These are phyloP conservation scores for Ashbya aceris DNA, from an alignment of 1,139 yeast genomes.

Conservation along the genomic window DNA sequence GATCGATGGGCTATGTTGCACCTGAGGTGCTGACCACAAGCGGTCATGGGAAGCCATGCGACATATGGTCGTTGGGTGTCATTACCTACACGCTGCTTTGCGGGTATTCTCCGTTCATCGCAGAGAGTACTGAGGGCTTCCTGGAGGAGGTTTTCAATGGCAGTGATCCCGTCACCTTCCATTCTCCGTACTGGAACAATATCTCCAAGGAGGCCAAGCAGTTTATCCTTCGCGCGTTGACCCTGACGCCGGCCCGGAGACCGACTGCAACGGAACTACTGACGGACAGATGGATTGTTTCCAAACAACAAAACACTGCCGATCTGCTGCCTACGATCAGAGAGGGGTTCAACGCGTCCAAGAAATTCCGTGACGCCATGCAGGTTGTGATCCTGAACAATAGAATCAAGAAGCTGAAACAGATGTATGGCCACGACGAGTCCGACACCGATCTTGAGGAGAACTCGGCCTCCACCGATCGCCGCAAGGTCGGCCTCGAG, in stretches of 20 bases:
- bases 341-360: conserved; percentile 75
- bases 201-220: conserved; percentile 68
- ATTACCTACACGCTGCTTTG: conserved; percentile 82
- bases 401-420: conserved; percentile 58
- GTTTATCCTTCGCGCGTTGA: conserved; percentile 59
- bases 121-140: conserved; percentile 76
- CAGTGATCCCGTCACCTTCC: conserved; percentile 57
- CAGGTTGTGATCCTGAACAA: conserved; percentile 71
- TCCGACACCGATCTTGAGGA: conserved; percentile 6
- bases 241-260: conserved; percentile 53
- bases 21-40: conserved; percentile 73
- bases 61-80: conserved; percentile 87
- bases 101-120: conserved; percentile 87
- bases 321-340: conserved; percentile 66
- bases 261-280: conserved; percentile 59
- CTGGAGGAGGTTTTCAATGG: conserved; percentile 70
- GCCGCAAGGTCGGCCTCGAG: conserved; percentile 7
- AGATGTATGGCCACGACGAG: conserved; percentile 21
- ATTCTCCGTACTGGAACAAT: conserved; percentile 76
- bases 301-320: conserved; percentile 38
- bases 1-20: conserved; percentile 90
- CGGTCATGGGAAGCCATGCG: conserved; percentile 91
- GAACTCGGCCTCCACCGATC: conserved; percentile 19
- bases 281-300: conserved; percentile 60
- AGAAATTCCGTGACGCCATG: conserved; percentile 78